Base-by-base conservation (phyloP, 805 yeast genomes). In the Scheffersomyces lignosus region DNA sequence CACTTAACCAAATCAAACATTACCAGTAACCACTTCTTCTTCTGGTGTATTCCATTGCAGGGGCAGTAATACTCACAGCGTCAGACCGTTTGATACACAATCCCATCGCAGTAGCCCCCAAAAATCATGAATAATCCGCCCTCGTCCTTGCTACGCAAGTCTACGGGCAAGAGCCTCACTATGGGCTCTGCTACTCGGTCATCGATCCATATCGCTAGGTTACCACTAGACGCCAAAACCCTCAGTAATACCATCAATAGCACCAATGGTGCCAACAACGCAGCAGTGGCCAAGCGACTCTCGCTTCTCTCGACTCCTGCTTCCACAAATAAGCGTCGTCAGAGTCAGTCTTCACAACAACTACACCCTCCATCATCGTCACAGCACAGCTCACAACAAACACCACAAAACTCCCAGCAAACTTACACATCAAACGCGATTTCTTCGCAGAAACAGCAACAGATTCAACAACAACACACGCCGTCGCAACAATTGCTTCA, bases 281-380 rank as follows among this genome's bases (percentile, higher is more conserved):
- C 30, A 12, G 28, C 38, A 29, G 25, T 27, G 17, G 49, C 52
- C 16, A 58, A 59, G 34, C 45, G 68, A 27, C 44, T 58, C 33
- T 62, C 66, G 12, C 45, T 60, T 12, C 49, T 60, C 8, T 51
- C 54, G 34, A 62, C 70, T 1, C 68, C 70, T 12, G 67, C 67
- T 5, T 57, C 61, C 34, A 52, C 56, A 32, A 52, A 51, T 30
- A 50, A 49, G 29, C 39, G 61, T 26, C 42, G 58, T 18, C 58
- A 51, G 35, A 54, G 60, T 31, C 39, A 38, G 17, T 32, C 43
- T 16, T 41, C 38, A 17, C 44, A 31, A 27, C 29, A 10, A 13
- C 34, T 37, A 14, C 38, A 31, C 3, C 40, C 46, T 31, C 37
- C 37, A 23, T 43, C 50, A 27, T 37, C 51, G 16, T 36, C 47